Conservation (phyloP, 257 asterid genomes). For the Scutellaria galericulata region DNA sequence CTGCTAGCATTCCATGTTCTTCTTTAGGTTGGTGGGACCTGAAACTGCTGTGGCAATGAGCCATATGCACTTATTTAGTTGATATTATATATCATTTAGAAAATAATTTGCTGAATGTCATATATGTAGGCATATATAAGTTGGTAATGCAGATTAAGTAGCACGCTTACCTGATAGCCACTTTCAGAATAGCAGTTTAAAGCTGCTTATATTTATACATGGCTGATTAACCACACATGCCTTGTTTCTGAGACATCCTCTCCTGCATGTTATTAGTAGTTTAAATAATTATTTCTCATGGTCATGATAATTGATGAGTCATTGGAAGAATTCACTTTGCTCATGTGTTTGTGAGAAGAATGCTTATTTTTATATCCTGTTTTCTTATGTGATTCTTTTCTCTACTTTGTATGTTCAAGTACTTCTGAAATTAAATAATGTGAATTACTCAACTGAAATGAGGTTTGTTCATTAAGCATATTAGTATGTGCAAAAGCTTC, state of each 20-base stretch:
- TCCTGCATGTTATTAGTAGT: constrained; percentile 1
- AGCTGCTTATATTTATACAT: background rate
- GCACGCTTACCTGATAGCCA: constrained; percentile 1
- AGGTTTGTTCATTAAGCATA: background rate
- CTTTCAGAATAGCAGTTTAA: background rate
- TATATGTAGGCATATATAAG: background rate
- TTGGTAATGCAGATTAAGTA: background rate
- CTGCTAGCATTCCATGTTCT: background rate
- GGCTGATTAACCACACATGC: background rate
- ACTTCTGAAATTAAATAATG: background rate
- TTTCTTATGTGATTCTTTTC: background rate
- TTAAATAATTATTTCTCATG: background rate
- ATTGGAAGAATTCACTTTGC: background rate
- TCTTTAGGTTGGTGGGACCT: background rate
- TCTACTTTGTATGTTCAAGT: constrained; percentile 1
- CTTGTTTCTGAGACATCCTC: background rate
- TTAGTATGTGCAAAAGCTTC: constrained; percentile 19
- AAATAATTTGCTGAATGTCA: background rate
- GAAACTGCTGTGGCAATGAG: background rate
- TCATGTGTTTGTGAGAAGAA: constrained; percentile 13
- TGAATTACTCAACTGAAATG: background rate
- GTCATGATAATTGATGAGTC: constrained; percentile 2
- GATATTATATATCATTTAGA: background rate
- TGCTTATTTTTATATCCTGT: background rate
- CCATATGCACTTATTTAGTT: background rate